Percentiles rank a stretch among this genome's conserved stretches.
Evolutionary conservation across 441 rosid species (phyloP).

Genomic region (Iberis amara): DNA sequence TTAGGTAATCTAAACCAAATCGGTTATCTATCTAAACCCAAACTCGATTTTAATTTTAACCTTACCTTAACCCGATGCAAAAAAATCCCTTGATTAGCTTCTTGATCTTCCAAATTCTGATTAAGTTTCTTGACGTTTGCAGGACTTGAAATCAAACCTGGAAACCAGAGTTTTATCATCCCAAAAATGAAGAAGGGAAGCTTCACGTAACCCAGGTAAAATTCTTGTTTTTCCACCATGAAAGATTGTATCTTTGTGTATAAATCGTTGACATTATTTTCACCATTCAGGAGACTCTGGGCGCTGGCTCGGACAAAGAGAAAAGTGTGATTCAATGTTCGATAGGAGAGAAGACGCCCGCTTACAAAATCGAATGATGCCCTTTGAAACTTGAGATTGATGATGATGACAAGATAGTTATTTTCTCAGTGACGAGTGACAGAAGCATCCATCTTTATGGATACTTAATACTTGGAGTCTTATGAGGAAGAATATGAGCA

Average conservation of each 20-base stretch:
- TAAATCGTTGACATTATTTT: neutral
- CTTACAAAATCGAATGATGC: constrained; percentile 59
- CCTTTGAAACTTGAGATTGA: constrained; percentile 65
- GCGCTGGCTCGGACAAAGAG: constrained; percentile 52
- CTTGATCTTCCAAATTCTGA: too few species aligned
- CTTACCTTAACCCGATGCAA: too few species aligned
- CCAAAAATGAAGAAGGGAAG: constrained; percentile 51
- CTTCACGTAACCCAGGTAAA: constrained; percentile 76
- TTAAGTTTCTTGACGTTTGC: constrained; percentile 7
- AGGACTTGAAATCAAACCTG: constrained; percentile 91
- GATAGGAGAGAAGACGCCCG: constrained; percentile 45
- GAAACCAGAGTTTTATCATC: constrained; percentile 58
- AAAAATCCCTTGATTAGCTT: too few species aligned
- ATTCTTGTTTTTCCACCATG: neutral
- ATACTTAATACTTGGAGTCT: constrained; percentile 50
- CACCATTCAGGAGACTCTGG: constrained; percentile 66
- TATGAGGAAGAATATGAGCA: constrained; percentile 38
- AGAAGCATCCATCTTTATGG: constrained; percentile 80
- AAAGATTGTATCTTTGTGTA: neutral
- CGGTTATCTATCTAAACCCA: too few species aligned
- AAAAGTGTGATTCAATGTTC: constrained; percentile 67
- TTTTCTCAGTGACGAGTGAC: constrained; percentile 60
- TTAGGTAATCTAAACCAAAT: too few species aligned
- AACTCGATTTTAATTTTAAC: too few species aligned
- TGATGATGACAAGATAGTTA: constrained; percentile 58